Evolutionary conservation across 371 early-diverging fungal genomes (phyloP), one percentile per base, ranked within the genome.

Genomic region (Quaeritorhiza haematococci): DNA sequence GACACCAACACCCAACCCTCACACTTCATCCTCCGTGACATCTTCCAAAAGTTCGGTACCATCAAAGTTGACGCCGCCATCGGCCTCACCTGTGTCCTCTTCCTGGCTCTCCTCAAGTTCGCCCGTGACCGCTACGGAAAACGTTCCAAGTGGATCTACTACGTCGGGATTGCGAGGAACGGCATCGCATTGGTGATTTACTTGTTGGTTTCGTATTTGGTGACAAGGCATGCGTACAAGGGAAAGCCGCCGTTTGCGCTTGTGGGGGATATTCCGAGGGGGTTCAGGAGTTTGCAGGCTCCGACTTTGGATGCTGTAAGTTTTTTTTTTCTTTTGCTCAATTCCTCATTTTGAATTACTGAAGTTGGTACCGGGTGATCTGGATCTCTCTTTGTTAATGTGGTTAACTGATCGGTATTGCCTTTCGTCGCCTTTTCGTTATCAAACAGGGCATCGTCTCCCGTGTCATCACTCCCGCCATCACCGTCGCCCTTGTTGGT

Each of bases 171-270:
- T 48, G 67, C 83, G 32, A 76, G 88, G 53, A 89, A 86, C 60
- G 83, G 80, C 27, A 69, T 87, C 47, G 84, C 84, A n/a, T 69
- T 93, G 6, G 72, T 91, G n/a, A 57, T 92, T 29, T 85, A 81
- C 53, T 90, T 89, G 1, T 60, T 85, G 3, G 62, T 90, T 30
- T 80, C 88, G 29, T 94, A 69, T 50, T n/a, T n/a, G n/a, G n/a
- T n/a, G n/a, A n/a, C n/a, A n/a, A n/a, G n/a, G n/a, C n/a, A n/a
- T n/a, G n/a, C n/a, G n/a, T n/a, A n/a, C n/a, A n/a, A n/a, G n/a
- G n/a, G n/a, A n/a, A n/a, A n/a, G n/a, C n/a, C n/a, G n/a, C 53
- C 58, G 21, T 56, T 53, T 45, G 6, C 17, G 21, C 17, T 53
- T 30, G 43, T 52, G 19, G 45, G 49, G 7, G 24, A 13, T 7